Evolutionary conservation across 768 basidiomycete species (phyloP), one percentile per base, ranked within the genome.

Genomic region (Collybia nuda): DNA sequence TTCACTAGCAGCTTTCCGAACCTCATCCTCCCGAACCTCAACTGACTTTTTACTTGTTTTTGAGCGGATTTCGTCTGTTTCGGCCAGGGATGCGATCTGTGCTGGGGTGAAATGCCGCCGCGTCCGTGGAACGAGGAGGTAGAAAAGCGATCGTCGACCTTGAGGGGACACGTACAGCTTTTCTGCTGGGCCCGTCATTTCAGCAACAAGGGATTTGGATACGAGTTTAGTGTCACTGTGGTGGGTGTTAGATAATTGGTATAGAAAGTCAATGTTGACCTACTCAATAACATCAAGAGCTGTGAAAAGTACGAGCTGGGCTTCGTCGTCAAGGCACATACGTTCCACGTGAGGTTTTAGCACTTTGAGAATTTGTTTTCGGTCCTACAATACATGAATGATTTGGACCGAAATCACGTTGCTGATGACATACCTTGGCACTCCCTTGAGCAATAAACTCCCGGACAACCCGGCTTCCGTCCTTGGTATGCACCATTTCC

Each of bases 401-500:
- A 38, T 9, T 38, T 15, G 8, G 24, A 44, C 22, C 15, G 28
- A 24, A 23, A 6, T n/a, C 41, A 45, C 18, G 0, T 2, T 39
- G 17, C 1, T 12, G 36, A 58, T 12, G 36, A 58, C 64, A 17
- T 47, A 86, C 89, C 73, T 97, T 98, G 3, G 94, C 92, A 11
- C 79, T 82, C 4, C 92, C 92, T 39, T 79, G 77, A 0, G 86
- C 90, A 32, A 96, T 76, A 65, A 97, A 90, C 54, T 93, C 86
- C 38, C 94, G 83, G 2, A 90, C 93, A 22, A 81, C 85, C 18
- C 90, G 83, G 51, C 91, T 90, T 17, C 94, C 94, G 58, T 96
- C 90, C 62, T 84, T 92, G 14, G 94, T 98, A 61, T 98, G 94
- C 0, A 94, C 91, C 79, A 96, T 90, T 62, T 97, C 94, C 0